Evolutionary conservation across 164 flowering plant species (phyloP).

Genomic region (Berberis thunbergii): DNA sequence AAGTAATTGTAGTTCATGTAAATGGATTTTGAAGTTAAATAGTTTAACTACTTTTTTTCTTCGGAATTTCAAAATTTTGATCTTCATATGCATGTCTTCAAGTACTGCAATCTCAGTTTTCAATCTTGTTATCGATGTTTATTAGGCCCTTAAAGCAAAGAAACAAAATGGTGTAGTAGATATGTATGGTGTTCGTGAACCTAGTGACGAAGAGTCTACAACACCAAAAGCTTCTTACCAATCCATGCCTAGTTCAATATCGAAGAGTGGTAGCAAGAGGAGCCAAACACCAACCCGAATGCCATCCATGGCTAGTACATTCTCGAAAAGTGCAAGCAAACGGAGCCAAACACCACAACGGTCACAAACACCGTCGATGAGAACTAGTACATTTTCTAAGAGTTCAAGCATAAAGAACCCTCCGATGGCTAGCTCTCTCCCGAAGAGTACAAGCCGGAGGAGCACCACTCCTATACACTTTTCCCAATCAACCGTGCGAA

Average conservation of each 20-base stretch:
- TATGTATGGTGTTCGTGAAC: conserved; percentile 9
- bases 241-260: too few relatives aligned
- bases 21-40: too few relatives aligned
- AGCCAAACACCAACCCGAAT: conserved; percentile 2
- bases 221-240: conserved; percentile 5
- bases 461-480: conserved; percentile 39
- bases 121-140: neutral
- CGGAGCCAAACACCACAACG: conserved; percentile 1
- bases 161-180: conserved; percentile 3
- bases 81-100: too few relatives aligned
- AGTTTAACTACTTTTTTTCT: too few relatives aligned
- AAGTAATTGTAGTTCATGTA: too few relatives aligned
- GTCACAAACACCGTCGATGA: too few relatives aligned
- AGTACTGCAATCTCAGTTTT: too few relatives aligned
- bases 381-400: neutral
- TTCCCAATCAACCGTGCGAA: conserved; percentile 32
- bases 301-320: conserved; percentile 12
- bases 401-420: conserved; percentile 12
- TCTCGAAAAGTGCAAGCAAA: conserved; percentile 9
- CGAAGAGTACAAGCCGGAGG: conserved; percentile 15
- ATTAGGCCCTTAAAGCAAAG: conserved; percentile 13
- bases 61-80: too few relatives aligned
- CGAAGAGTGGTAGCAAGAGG: neutral
- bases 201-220: conserved; percentile 1
- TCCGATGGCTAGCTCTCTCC: conserved; percentile 4